phyloP scores from a whole-genome alignment of 2,329 filamentous ascomycete species.

The Ophiostoma populinum region DNA sequence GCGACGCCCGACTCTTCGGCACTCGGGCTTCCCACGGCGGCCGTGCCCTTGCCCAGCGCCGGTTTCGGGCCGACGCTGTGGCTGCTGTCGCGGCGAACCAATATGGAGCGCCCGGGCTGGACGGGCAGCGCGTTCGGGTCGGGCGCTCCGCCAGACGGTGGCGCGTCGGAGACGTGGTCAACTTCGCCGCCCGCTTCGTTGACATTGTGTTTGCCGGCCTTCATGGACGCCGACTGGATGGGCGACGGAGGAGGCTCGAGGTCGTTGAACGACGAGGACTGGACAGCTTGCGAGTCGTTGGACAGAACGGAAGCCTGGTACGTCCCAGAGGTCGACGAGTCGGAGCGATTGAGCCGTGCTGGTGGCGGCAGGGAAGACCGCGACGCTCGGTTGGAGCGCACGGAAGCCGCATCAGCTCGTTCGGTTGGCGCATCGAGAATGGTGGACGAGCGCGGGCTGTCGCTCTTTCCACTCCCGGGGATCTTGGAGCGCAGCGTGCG shows the following conservation, averaged over 20 bases:
- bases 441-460: conserved; percentile 66
- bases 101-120: conserved; percentile 72
- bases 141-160: conserved; percentile 49
- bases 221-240: conserved; percentile 58
- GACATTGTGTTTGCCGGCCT: conserved; percentile 59
- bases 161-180: conserved; percentile 82
- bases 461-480: conserved; percentile 50
- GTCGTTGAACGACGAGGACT: conserved; percentile 29
- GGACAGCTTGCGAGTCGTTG: conserved; percentile 22
- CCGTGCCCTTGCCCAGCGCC: conserved; percentile 8
- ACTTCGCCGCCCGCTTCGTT: conserved; percentile 76
- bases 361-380: conserved; percentile 22
- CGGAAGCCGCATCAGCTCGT: conserved; percentile 57
- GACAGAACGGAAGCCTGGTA: conserved; percentile 18
- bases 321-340: conserved; percentile 23
- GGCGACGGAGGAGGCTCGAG: conserved; percentile 65
- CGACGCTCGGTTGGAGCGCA: conserved; percentile 50
- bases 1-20: conserved; percentile 37
- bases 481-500: conserved; percentile 80
- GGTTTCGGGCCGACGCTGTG: conserved; percentile 43
- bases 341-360: conserved; percentile 28
- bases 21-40: not conserved
- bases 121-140: conserved; percentile 33
- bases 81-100: conserved; percentile 62
- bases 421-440: conserved; percentile 43